Base-by-base conservation (phyloP, 805 yeast genomes). In the Monosporozyma aquatica region DNA sequence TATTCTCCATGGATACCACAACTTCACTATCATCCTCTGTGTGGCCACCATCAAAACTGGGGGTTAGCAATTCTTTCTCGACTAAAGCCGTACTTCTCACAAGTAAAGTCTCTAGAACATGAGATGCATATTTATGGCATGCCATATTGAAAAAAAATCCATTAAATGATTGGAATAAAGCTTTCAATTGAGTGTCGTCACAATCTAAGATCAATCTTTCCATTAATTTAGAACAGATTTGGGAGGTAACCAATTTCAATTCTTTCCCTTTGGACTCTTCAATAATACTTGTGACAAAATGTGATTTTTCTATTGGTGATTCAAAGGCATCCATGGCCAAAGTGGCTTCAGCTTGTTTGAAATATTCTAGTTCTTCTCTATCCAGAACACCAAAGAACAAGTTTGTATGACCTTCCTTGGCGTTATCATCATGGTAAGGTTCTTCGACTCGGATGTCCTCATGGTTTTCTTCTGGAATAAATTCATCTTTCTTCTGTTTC, bases 231-330 rank as follows among this genome's bases (percentile, higher is more conserved):
- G 97, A 90, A 61, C 97, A 87, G 44, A 90, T 87, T 57, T 89
- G 97, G 56, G 90, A 89, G 2, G 96, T 90, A 4, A 84, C 95
- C 32, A 90, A 70, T 62, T 92, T 90, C 51, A 92, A 68, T 62
- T 90, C 97, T 54, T 89, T 87, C 2, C 95, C 96, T 38, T 73
- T 70, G 18, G 87, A 75, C 66, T 92, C 98, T 49, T 82, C 90
- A 50, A 89, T 71, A 1, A 90, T 84, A 52, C 92, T 80, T 3
- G 72, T 62, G 24, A 86, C 78, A 55, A 90, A 87, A 1, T 82
- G 80, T 6, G 60, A 62, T 51, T 80, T 74, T 49, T 89, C 97
- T 42, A 85, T 95, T 4, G 74, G 70, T 14, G 70, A 65, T 15
- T 75, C 84, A 56, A 90, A 86, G 0, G 92, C 82, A 62, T 87